Evolutionary conservation across 2,329 filamentous ascomycete genomes (phyloP).

Genomic region (Neonectria ditissima): DNA sequence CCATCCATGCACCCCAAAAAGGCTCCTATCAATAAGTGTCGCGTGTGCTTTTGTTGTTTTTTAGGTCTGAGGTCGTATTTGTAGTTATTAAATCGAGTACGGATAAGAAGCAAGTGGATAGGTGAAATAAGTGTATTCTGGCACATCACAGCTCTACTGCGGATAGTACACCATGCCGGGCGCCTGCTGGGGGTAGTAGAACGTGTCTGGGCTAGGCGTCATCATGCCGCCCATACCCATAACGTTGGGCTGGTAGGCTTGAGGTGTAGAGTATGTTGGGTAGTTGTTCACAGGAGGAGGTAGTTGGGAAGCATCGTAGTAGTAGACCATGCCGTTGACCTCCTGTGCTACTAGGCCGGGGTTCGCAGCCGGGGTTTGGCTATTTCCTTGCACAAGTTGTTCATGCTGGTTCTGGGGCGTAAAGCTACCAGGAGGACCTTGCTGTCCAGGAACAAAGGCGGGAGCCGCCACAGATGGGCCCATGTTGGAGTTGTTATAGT

Average conservation of each 20-base stretch:
- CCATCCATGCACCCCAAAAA: constrained; percentile 21
- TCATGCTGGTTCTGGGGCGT: constrained; percentile 56
- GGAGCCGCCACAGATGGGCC: constrained; percentile 64
- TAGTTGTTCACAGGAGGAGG: constrained; percentile 65
- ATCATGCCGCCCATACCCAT: constrained; percentile 85
- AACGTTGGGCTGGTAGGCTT: constrained; percentile 67
- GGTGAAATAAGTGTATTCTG: constrained; percentile 36
- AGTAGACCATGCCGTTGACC: constrained; percentile 96
- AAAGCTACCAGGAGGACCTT: constrained; percentile 55
- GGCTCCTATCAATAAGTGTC: constrained; percentile 36
- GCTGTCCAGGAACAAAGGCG: constrained; percentile 69
- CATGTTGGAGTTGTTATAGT: constrained; percentile 61
- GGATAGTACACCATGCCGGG: constrained; percentile 71
- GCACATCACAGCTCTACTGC: constrained; percentile 59
- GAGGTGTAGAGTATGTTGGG: constrained; percentile 60
- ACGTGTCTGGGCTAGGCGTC: constrained; percentile 74
- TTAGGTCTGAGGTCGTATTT: constrained; percentile 41
- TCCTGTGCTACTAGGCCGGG: constrained; percentile 80
- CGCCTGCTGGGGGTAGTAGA: constrained; percentile 74
- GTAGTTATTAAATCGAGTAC: constrained; percentile 50
- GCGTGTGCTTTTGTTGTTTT: constrained; percentile 42
- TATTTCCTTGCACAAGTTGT: constrained; percentile 51
- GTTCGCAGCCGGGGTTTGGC: constrained; percentile 42
- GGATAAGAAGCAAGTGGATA: constrained; percentile 41
- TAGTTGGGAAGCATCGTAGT: constrained; percentile 84